Base-by-base conservation (phyloP, 768 basidiomycete genomes). In the Roridomyces roridus region DNA sequence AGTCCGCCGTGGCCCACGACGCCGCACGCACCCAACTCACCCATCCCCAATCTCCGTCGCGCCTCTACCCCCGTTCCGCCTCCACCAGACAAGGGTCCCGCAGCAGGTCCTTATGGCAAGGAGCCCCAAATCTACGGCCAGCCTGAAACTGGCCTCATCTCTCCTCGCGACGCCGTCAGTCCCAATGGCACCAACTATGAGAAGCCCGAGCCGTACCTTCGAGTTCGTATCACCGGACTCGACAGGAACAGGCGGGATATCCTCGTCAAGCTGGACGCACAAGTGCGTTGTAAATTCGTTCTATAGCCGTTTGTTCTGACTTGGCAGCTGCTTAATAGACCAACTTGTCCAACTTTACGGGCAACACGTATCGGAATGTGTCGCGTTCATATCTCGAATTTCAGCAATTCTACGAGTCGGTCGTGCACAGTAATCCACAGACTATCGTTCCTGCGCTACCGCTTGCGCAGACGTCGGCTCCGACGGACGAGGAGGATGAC, bases 401-500 rank as follows among this genome's bases (percentile, higher is more conserved):
- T 72, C 91, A 94, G 70, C 86, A 91, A 60, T 94, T 98, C 72
- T 94, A 95, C 65, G 94, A 97, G 44, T 84, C 95, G 44, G 82
- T 96, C 64, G 84, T 94, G 26, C 84, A 89, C 65, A 94, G 85
- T 72, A 96, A 93, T 70, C 97, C 97, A 0, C 97, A 98, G 68
- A 96, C 96, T 24, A 97, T 99, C 65, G 81, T 98, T 15, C 94
- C 97, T 8, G 97, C 97, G 5, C 82, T 99, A 14, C 97, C 97
- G 1, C 82, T 98, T n/a, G 86, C 96, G 0, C 94, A 96, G 63
- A 98, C 96, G 0, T 98, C 96, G 12, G 97, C 97, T 3, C 90
- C 94, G 23, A 95, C 94, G 12, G 97, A 98, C 67, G 97, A 98
- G 74, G 97, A 98, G 74, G 97, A 99, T 72, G 97, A 98, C 71